Percentiles rank a stretch among this genome's conserved stretches.
Evolutionary conservation across 805 yeast species (phyloP).

Genomic region (Schwanniomyces vanrijiae): DNA sequence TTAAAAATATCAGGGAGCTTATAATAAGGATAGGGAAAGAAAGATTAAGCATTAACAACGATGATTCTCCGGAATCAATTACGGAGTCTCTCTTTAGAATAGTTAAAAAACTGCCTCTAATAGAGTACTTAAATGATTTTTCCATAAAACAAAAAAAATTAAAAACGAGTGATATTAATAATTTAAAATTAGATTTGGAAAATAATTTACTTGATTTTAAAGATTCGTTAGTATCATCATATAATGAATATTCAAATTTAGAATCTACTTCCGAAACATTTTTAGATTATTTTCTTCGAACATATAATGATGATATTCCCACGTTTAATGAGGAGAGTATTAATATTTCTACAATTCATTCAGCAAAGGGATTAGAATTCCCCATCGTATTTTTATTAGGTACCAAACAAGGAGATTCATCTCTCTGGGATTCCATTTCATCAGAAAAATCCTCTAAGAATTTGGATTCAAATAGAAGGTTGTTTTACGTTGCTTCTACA

Average conservation of each 20-base stretch:
- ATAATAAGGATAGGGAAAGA: slow-evolving; percentile 13
- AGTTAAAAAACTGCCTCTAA: slow-evolving; percentile 32
- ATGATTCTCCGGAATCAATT: slow-evolving; percentile 33
- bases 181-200: slow-evolving; percentile 9
- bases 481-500: slow-evolving; percentile 66
- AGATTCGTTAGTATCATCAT: slow-evolving; percentile 17
- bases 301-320: slow-evolving; percentile 38
- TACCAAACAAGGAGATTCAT: slow-evolving; percentile 1
- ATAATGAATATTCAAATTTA: slow-evolving; percentile 9
- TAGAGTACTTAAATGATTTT: slow-evolving; percentile 19
- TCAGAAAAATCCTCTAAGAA: slow-evolving; percentile 3
- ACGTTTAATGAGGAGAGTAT: slow-evolving; percentile 30
- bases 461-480: slow-evolving; percentile 34
- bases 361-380: slow-evolving; percentile 73
- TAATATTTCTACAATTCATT: slow-evolving; percentile 66
- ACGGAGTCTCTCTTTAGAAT: slow-evolving; percentile 31
- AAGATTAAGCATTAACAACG: slow-evolving; percentile 18
- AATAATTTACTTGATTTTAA: slow-evolving; percentile 18
- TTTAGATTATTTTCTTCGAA: slow-evolving; percentile 39
- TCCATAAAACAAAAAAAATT: not conserved
- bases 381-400: slow-evolving; percentile 60
- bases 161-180: slow-evolving; percentile 5
- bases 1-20: slow-evolving; percentile 17
- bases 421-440: slow-evolving; percentile 15
- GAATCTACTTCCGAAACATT: slow-evolving; percentile 18